phyloP scores from a whole-genome alignment of 2,329 filamentous ascomycete genomes.

The Trichophyton verrucosum region DNA sequence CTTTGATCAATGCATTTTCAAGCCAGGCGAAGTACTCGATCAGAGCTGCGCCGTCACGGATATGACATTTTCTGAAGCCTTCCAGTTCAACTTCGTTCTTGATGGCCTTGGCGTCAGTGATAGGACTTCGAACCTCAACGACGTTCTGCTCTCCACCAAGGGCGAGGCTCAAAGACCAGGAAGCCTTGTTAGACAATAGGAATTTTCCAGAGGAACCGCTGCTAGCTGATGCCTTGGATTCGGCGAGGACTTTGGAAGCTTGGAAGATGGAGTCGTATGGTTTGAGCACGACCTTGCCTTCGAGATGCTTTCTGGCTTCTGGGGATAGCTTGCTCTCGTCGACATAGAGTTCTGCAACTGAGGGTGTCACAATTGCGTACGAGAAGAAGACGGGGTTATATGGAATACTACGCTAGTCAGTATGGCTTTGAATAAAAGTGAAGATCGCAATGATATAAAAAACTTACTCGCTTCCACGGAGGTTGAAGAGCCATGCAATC shows the following conservation, averaged over 20 bases:
- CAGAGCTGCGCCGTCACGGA: slow-evolving; percentile 82
- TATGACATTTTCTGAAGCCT: slow-evolving; percentile 88
- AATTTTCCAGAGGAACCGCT: slow-evolving; percentile 47
- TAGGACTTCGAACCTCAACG: slow-evolving; percentile 74
- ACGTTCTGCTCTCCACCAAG: slow-evolving; percentile 76
- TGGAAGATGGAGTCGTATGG: slow-evolving; percentile 73
- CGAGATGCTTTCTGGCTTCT: slow-evolving; percentile 58
- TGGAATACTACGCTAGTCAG: slow-evolving; percentile 49
- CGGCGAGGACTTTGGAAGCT: slow-evolving; percentile 57
- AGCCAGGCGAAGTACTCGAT: slow-evolving; percentile 95
- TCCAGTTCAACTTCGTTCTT: slow-evolving; percentile 84
- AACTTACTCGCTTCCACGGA: slow-evolving; percentile 68
- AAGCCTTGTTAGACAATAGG: slow-evolving; percentile 74
- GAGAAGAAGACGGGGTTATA: slow-evolving; percentile 99
- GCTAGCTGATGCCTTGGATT: slow-evolving; percentile 26
- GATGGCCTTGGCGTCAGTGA: slow-evolving; percentile 82
- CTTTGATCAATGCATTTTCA: slow-evolving; percentile 68
- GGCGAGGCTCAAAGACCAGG: slow-evolving; percentile 80
- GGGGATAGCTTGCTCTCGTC: slow-evolving; percentile 64
- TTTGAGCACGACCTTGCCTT: slow-evolving; percentile 57
- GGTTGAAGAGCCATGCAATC: slow-evolving; percentile 96
- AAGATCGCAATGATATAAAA: neutral
- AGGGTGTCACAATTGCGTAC: slow-evolving; percentile 76
- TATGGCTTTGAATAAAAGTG: neutral
- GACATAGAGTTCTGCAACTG: slow-evolving; percentile 66